Evolutionary conservation across 192 early-diverging fungal genomes (phyloP), one percentile per base, ranked within the genome.

Genomic region (Linnemannia exigua): DNA sequence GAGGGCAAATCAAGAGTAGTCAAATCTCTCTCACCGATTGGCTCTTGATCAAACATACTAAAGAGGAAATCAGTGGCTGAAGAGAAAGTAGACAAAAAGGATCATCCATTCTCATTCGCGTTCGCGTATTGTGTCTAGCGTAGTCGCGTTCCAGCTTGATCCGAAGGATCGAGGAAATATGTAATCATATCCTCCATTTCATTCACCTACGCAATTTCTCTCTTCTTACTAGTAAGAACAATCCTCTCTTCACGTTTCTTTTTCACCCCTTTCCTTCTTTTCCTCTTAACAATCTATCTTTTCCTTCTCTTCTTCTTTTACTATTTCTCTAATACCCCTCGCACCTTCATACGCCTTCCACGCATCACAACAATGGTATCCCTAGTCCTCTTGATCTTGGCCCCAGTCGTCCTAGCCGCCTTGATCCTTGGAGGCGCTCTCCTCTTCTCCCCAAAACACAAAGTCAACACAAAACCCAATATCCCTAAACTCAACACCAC

Each of bases 91-190:
- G 20, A 14, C 36, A 50, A 25, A 72, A 17, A 72, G 12, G 15
- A 72, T 41, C 70, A 16, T 17, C 14, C 31, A n/a, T 74, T n/a
- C 7, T 35, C 4, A 28, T 14, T 35, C 28, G 72, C 33, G 11
- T 50, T 47, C 71, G 41, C 71, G 47, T 70, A 33, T 41, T 20
- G 46, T 11, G 37, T n/a, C 11, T 20, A 1, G n/a, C 20, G 20
- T 8, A 37, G 3, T 20, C 11, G 48, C 72, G 33, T 74, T 74
- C 72, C 72, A 74, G 11, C 33, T 74, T 74, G 72, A 61, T 74
- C 72, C n/a, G 52, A 72, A 28, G 0, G 28, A 72, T 38, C 17
- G 9, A 41, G 16, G 37, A 69, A 8, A 20, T 38, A 69, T 41
- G 67, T 41, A 38, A n/a, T 19, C 9, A 38, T 44, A 9, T 44